Base-by-base conservation (phyloP, 129 eudicot species). In the Arctium lappa region DNA sequence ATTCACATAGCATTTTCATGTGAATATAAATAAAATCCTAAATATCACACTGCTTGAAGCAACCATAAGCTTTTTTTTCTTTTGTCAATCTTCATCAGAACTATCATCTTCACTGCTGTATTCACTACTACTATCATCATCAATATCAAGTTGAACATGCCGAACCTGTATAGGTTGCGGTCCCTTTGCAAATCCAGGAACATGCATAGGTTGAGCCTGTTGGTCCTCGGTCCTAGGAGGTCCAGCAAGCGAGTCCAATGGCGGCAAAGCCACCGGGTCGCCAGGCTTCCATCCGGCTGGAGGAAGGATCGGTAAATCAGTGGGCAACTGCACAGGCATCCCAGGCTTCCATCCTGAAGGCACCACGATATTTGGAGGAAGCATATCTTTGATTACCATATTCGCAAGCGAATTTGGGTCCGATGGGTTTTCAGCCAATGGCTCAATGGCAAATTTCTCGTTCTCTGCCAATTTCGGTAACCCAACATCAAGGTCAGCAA, bases 201-300 rank as follows among this genome's bases (percentile, higher is more conserved):
- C 89, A 60, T 86, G 89, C 15, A 46, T 75, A 0, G 87, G 88
- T 44, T 86, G 87, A 18, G 85, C 50, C 8, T 71, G 91, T 82
- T 87, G 94, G 44, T 91, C 94, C 62, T 90, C 89, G 18, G 13
- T 78, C 80, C 88, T 90, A 29, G 92, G 86, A 73, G 91, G 89
- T 73, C 56, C 77, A 30, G 93, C 68, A 29, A 87, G 84, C 8
- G 93, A 78, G 12, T 91, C 93, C 93, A 95, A 75, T 3, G 95
- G 99, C 6, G 99, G 98, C 87, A 96, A 82, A 34, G 94, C 72
- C 69, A 95, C 78, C 8, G 97, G 95, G 69, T 96, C 99, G 71
- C 99, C 99, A 30, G 95, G 97, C 92, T 96, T 96, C 99, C 99
- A 96, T 66, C 99, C 99, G 1, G 95, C 92, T 40, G 99, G 99